Conservation (phyloP, 371 early-diverging fungal species). For the Mortierella sp. region DNA sequence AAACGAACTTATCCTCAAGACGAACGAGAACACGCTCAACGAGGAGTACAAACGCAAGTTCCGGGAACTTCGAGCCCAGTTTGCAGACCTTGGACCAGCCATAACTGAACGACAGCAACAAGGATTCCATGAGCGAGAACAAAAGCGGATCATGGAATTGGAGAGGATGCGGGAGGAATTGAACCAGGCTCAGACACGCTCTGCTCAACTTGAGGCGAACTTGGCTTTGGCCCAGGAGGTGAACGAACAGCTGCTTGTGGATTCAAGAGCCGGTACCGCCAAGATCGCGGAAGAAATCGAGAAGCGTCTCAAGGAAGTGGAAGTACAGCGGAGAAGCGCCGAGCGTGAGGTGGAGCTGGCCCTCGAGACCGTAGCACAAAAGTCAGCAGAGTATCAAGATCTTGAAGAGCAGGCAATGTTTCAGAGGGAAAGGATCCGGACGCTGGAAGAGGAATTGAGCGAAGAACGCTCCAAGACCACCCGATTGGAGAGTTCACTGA, state of each 20-base stretch:
- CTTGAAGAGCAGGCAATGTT: conserved; percentile 37
- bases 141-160: conserved; percentile 43
- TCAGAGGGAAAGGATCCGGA: conserved; percentile 41
- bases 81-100: conserved; percentile 36
- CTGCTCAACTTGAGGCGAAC: conserved; percentile 38
- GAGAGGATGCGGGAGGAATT: conserved; percentile 40
- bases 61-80: conserved; percentile 44
- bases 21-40: conserved; percentile 29
- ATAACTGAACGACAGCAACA: conserved; percentile 42
- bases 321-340: conserved; percentile 36
- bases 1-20: conserved; percentile 34
- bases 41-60: conserved; percentile 48
- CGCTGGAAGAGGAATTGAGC: conserved; percentile 39
- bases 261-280: conserved; percentile 30
- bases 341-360: conserved; percentile 44
- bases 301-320: conserved; percentile 42
- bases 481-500: conserved; percentile 28
- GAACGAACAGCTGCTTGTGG: conserved; percentile 42
- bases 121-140: conserved; percentile 48
- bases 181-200: conserved; percentile 11
- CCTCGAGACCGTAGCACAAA: conserved; percentile 36
- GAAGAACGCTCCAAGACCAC: conserved; percentile 30
- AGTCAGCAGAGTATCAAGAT: conserved; percentile 32
- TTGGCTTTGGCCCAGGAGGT: conserved; percentile 43
- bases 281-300: conserved; percentile 54